Evolutionary conservation across 2,329 filamentous ascomycete genomes (phyloP).

Genomic region (Ramichloridium luteum): DNA sequence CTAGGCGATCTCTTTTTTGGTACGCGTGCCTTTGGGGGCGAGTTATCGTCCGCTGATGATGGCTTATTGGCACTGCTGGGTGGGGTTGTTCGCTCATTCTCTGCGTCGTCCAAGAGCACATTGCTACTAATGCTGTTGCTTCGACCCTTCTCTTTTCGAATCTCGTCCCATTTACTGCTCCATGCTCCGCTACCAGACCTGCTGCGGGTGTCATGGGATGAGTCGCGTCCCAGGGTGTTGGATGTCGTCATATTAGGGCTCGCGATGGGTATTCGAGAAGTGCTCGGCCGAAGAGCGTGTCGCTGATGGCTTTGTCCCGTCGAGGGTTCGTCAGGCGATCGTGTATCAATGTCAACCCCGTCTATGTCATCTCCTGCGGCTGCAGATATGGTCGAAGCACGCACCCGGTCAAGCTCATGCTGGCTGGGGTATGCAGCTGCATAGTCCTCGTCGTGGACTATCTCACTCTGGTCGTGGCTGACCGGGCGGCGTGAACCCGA

Average conservation of each 20-base stretch:
- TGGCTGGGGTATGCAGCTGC: slow-evolving; percentile 12
- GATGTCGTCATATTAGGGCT: no score
- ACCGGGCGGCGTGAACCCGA: slow-evolving; percentile 10
- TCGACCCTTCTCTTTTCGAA: slow-evolving; percentile 38
- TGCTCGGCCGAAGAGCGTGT: slow-evolving; percentile 31
- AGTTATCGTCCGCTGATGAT: slow-evolving; percentile 14
- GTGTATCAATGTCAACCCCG: no score
- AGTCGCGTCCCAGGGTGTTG: slow-evolving; percentile 37
- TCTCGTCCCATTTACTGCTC: slow-evolving; percentile 41
- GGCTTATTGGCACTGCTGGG: slow-evolving; percentile 22
- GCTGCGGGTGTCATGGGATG: slow-evolving; percentile 41
- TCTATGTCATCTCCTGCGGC: slow-evolving; percentile 30
- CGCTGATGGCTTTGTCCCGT: slow-evolving; percentile 40
- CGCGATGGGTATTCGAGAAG: slow-evolving; percentile 84
- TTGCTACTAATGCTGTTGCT: slow-evolving; percentile 54
- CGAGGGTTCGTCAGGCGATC: slow-evolving; percentile 66
- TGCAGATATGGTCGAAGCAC: slow-evolving; percentile 21
- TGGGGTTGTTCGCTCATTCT: slow-evolving; percentile 25
- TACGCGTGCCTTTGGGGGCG: slow-evolving; percentile 30
- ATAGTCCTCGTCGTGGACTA: slow-evolving; percentile 13
- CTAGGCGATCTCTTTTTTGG: slow-evolving; percentile 27
- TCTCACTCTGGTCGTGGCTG: slow-evolving; percentile 16
- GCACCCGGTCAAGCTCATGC: slow-evolving; percentile 13
- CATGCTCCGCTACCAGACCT: slow-evolving; percentile 44
- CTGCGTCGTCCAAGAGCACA: slow-evolving; percentile 38